Conservation (phyloP, 2,329 filamentous ascomycete genomes). For the Coleophoma crateriformis region DNA sequence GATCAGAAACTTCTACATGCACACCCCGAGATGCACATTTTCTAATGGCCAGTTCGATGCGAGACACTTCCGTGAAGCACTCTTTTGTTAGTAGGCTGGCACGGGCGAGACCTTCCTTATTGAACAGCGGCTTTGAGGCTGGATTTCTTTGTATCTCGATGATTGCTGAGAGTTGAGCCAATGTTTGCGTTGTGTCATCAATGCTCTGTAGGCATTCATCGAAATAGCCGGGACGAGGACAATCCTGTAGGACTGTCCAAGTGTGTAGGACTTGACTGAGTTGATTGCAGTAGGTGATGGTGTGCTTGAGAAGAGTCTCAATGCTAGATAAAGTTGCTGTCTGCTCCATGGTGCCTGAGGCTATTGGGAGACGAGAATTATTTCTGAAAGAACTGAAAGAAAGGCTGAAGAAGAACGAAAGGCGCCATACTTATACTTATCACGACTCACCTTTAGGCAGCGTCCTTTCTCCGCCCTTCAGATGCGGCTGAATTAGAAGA, state of each 20-base stretch:
- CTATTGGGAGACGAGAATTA: too few relatives aligned
- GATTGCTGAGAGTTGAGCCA: slow-evolving; percentile 13
- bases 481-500: too few relatives aligned
- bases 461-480: too few relatives aligned
- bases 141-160: slow-evolving; percentile 5
- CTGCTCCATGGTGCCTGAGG: neutral
- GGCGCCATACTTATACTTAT: too few relatives aligned
- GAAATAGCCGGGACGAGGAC: slow-evolving; percentile 2
- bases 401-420: too few relatives aligned
- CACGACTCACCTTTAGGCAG: too few relatives aligned
- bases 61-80: slow-evolving; percentile 11
- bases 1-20: too few relatives aligned
- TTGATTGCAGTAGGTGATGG: slow-evolving; percentile 11
- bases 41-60: slow-evolving; percentile 5
- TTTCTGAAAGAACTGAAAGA: too few relatives aligned
- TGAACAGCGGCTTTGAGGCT: slow-evolving; percentile 11
- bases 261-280: slow-evolving; percentile 15
- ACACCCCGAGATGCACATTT: slow-evolving; percentile 6
- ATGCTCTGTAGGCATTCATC: slow-evolving; percentile 13
- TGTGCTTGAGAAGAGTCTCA: neutral
- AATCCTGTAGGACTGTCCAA: slow-evolving; percentile 4
- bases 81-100: slow-evolving; percentile 13
- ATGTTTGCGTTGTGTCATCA: slow-evolving; percentile 11
- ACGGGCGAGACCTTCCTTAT: slow-evolving; percentile 13
- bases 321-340: too few relatives aligned